Base-by-base conservation (phyloP, 1,284 basidiomycete species). In the Coniferiporia weirii region DNA sequence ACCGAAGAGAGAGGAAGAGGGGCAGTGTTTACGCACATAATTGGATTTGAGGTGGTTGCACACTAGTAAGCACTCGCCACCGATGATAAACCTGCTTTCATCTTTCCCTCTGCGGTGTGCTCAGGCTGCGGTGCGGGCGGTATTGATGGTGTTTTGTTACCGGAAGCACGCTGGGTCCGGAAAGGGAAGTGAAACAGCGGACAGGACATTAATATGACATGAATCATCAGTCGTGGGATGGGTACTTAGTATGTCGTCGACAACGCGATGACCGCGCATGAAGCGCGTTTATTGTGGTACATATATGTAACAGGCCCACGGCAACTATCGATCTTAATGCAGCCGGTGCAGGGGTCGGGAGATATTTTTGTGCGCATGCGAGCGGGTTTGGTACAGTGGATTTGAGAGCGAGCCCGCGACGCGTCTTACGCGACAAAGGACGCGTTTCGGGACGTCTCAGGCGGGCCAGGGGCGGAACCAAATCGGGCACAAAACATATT, bases 121-220 rank as follows among this genome's bases (percentile, higher is more conserved):
- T 27, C 27, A 45, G 27, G 54, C 45, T 34, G 54, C 44, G 48
- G 32, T 36, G 22, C 19, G 15, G 45, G 15, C 54, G 45, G 22
- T 36, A 36, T 27, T 34, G 48, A 27, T 27, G 27, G 27, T 5
- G 27, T 27, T 27, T 27, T 27, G 27, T 27, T 27, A 27, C 27
- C 12, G 40, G 7, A 12, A n/a, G n/a, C n/a, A n/a, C n/a, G n/a
- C n/a, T n/a, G n/a, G n/a, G n/a, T n/a, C 44, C 17, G 44, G 51
- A 45, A 58, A 46, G 44, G 57, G 57, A 46, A 52, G 44, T 58
- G 57, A 58, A 58, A 36, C 56, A 32, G 20, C 10, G 34, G 13
- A 7, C 19, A 52, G 36, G 35, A 17, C 6, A 52, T 40, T 27
- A n/a, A n/a, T n/a, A n/a, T n/a, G 51, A 20, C 17, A 27, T 40